Evolutionary conservation across 1,139 yeast species (phyloP).

Genomic region (Geotrichum citri-aurantii): DNA sequence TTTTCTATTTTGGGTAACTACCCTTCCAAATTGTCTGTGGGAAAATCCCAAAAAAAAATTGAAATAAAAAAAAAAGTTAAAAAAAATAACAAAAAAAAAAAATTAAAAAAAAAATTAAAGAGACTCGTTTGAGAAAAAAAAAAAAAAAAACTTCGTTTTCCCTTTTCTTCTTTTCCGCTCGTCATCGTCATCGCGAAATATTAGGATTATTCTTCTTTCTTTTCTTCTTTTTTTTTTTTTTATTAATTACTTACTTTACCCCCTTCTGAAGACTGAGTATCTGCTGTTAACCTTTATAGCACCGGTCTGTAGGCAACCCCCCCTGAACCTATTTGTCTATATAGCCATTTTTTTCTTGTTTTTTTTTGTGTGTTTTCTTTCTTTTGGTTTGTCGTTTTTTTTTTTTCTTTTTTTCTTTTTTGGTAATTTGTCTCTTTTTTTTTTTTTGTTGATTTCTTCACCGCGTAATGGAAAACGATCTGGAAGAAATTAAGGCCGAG

Average conservation of each 20-base stretch:
- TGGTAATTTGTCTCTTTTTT: background rate
- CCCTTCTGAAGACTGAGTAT: background rate
- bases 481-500: slow-evolving; percentile 19
- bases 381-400: background rate
- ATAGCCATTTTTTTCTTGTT: background rate
- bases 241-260: too few relatives aligned
- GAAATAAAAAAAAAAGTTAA: too few relatives aligned
- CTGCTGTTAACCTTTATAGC: background rate
- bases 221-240: background rate
- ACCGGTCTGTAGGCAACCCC: background rate
- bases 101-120: too few relatives aligned
- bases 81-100: background rate
- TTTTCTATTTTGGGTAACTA: background rate
- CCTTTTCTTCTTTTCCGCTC: background rate
- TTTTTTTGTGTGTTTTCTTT: background rate
- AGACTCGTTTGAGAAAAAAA: background rate
- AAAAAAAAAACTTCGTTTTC: background rate
- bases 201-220: background rate
- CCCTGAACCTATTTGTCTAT: background rate
- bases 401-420: background rate
- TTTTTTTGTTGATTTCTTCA: background rate
- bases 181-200: background rate
- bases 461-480: background rate
- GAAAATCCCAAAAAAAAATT: background rate
- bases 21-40: background rate